phyloP scores from a whole-genome alignment of 495 filamentous ascomycete genomes.

The Staphylotrichum tortipilum region DNA sequence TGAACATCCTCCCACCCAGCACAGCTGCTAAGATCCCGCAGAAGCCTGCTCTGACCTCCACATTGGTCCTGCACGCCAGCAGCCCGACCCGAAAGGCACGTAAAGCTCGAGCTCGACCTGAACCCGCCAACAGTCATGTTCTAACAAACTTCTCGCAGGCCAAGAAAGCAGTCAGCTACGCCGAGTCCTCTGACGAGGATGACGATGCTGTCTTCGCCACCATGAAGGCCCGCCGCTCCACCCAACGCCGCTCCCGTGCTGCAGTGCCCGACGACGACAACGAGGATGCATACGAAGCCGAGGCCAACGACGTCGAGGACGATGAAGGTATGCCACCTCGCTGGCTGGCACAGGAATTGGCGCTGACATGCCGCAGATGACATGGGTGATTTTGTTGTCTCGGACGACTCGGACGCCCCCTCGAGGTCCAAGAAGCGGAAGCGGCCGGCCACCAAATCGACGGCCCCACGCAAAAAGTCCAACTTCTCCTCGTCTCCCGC shows the following conservation, averaged over 20 bases:
- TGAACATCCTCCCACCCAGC: constrained; percentile 27
- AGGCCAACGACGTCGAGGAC: constrained; percentile 48
- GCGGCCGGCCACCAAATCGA: constrained; percentile 42
- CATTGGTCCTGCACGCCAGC: constrained; percentile 30
- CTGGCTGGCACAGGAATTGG: constrained; percentile 3
- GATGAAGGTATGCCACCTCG: constrained; percentile 39
- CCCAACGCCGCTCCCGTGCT: constrained; percentile 26
- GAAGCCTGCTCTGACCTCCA: constrained; percentile 20
- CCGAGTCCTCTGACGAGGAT: constrained; percentile 55
- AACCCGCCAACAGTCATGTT: not conserved
- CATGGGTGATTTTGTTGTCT: constrained; percentile 80
- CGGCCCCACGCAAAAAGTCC: constrained; percentile 49
- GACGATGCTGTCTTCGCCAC: constrained; percentile 48
- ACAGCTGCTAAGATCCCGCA: constrained; percentile 31
- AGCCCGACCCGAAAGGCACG: constrained; percentile 56
- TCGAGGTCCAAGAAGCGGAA: constrained; percentile 63
- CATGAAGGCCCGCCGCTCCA: constrained; percentile 27
- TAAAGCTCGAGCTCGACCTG: not conserved
- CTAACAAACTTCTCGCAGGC: constrained; percentile 29
- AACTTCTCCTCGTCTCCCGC: constrained; percentile 39
- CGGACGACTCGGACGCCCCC: constrained; percentile 69
- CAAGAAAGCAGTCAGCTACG: constrained; percentile 53
- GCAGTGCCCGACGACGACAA: constrained; percentile 45
- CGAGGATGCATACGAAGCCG: constrained; percentile 55
- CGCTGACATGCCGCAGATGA: constrained; percentile 39